Evolutionary conservation across 176 grass and related monocot genomes (phyloP).

Genomic region (Musa schizocarpa): DNA sequence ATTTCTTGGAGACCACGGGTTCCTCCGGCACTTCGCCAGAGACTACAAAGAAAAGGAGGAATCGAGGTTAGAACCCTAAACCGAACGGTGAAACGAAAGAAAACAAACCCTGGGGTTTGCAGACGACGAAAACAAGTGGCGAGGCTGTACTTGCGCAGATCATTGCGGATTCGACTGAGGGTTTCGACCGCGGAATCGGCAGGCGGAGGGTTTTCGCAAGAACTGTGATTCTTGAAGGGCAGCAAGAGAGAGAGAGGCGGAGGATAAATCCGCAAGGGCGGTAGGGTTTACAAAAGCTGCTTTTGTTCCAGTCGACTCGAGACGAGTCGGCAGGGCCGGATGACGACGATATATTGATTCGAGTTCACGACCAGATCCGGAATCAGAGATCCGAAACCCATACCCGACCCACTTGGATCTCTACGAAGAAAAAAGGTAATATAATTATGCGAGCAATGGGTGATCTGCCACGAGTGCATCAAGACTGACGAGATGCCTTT

Average conservation of each 20-base stretch:
- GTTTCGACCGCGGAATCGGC: slow-evolving; percentile 5
- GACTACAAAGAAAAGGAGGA: slow-evolving; percentile 32
- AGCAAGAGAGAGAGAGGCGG: slow-evolving; percentile 2
- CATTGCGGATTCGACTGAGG: slow-evolving; percentile 33
- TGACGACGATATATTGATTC: too few relatives aligned
- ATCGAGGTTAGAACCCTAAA: slow-evolving; percentile 21
- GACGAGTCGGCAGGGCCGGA: too few relatives aligned
- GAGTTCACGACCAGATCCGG: not conserved
- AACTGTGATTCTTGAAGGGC: not conserved
- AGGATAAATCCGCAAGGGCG: not conserved
- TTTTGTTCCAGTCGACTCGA: not conserved
- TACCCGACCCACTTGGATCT: too few relatives aligned
- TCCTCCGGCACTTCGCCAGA: slow-evolving; percentile 96
- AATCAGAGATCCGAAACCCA: not conserved
- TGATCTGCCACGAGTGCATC: too few relatives aligned
- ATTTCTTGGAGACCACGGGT: slow-evolving; percentile 93
- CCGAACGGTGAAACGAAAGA: slow-evolving; percentile 15
- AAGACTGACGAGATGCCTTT: too few relatives aligned
- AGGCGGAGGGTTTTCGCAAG: slow-evolving; percentile 11
- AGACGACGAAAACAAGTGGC: not conserved
- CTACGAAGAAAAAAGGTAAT: too few relatives aligned
- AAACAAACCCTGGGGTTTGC: slow-evolving; percentile 27
- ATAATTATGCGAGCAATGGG: too few relatives aligned
- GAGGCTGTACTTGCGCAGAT: slow-evolving; percentile 72
- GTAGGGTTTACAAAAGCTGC: slow-evolving; percentile 11